Percentiles rank a stretch among this genome's conserved stretches.
Evolutionary conservation across 257 asterid genomes (phyloP).

Genomic region (Jasminum sambac): DNA sequence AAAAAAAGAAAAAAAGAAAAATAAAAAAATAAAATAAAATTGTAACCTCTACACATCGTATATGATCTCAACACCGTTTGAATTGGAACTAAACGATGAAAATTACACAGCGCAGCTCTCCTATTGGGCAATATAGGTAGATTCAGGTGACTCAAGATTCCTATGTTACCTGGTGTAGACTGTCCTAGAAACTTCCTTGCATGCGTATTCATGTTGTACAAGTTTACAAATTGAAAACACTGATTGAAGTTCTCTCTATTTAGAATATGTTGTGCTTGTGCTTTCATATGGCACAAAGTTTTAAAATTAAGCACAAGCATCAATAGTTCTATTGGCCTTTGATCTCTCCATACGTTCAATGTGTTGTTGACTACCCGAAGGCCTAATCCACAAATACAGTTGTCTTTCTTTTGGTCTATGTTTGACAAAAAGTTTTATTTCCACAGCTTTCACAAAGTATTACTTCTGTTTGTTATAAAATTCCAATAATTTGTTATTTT

Average conservation of each 20-base stretch:
- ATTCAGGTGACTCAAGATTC: too few species aligned
- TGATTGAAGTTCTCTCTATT: not conserved
- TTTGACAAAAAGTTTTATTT: not conserved
- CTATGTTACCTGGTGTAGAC: too few species aligned
- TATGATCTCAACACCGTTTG: not conserved
- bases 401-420: not conserved
- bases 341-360: not conserved
- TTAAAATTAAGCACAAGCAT: not conserved
- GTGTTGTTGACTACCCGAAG: not conserved
- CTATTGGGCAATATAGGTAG: too few species aligned
- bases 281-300: not conserved
- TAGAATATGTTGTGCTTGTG: not conserved
- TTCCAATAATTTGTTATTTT: conserved; percentile 11
- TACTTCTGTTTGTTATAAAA: conserved; percentile 1
- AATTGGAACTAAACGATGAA: too few species aligned
- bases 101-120: too few species aligned
- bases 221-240: not conserved
- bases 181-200: not conserved
- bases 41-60: not conserved
- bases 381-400: not conserved
- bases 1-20: too few species aligned
- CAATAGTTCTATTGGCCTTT: not conserved
- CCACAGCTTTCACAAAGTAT: not conserved
- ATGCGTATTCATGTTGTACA: not conserved
- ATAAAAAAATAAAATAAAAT: too few species aligned